These are phyloP conservation scores for Candida tunisiensis DNA, from an alignment of 1,139 yeast genomes.

Conservation along the genomic window DNA sequence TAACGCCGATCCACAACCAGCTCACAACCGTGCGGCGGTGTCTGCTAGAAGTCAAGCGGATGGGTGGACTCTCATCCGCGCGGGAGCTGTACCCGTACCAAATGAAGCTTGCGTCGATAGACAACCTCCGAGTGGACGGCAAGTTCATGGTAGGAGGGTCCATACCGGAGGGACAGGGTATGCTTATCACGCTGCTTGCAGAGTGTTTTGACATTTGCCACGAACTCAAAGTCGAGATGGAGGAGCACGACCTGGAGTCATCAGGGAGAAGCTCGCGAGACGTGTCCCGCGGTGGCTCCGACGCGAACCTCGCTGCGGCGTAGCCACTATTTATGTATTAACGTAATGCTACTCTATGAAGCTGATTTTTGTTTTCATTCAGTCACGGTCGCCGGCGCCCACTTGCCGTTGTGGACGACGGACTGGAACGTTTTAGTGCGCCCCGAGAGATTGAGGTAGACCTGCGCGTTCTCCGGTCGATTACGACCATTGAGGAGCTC, in stretches of 20 bases:
- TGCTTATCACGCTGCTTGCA: slow-evolving; percentile 73
- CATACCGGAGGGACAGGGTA: slow-evolving; percentile 95
- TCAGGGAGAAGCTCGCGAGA: too few relatives aligned
- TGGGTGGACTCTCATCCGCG: slow-evolving; percentile 76
- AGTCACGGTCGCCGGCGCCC: too few relatives aligned
- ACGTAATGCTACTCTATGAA: too few relatives aligned
- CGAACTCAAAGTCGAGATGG: slow-evolving; percentile 78
- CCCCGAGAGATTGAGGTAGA: too few relatives aligned
- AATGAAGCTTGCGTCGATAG: slow-evolving; percentile 80
- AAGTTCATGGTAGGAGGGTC: slow-evolving; percentile 76
- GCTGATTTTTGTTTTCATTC: too few relatives aligned
- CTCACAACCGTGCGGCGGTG: slow-evolving; percentile 81
- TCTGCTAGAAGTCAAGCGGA: slow-evolving; percentile 70
- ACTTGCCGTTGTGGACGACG: too few relatives aligned
- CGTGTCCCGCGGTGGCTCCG: too few relatives aligned
- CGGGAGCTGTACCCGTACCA: slow-evolving; percentile 92
- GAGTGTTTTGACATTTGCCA: slow-evolving; percentile 90
- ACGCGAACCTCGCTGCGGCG: too few relatives aligned
- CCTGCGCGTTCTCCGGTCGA: too few relatives aligned
- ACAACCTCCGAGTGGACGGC: slow-evolving; percentile 75
- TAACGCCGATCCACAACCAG: slow-evolving; percentile 88
- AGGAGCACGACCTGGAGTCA: slow-evolving; percentile 44
- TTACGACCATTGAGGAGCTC: too few relatives aligned
- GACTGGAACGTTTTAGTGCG: too few relatives aligned
- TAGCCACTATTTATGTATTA: too few relatives aligned